Base-by-base conservation (phyloP, 78 protist genomes). In the Dictyostelium firmibasis region DNA sequence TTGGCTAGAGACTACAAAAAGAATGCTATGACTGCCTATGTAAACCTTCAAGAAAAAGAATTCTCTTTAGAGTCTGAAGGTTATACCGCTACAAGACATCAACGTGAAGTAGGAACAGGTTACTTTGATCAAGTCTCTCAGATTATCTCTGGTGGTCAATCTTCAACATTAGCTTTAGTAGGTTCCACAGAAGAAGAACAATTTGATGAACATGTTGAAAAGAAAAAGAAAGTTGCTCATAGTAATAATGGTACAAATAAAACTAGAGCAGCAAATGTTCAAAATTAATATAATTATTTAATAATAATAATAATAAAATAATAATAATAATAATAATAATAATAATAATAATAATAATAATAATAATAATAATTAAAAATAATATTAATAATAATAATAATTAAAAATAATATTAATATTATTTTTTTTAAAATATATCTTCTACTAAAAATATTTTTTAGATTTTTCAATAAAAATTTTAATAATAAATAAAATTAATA, bases 151-250 rank as follows among this genome's bases (percentile, higher is more conserved):
- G 92, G 92, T 70, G 96, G 96, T 74, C 86, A 93, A 82, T 83
- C 92, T 20, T 85, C 92, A 14, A 93, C 96, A 9, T 67, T 93
- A 2, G 96, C 96, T 25, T 27, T 93, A 23, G 91, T 85, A 1
- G 93, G 92, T 81, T 85, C 93, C 8, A 86, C 92, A 13, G 92
- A 85, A 78, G 92, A 93, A 78, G 92, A 93, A 57, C 96, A 93
- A 85, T 93, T 93, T 77, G 92, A 89, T 31, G 72, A 85, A 20
- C 81, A 70, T 14, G 10, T 43, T 47, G 74, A 70, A 38, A 86
- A 86, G 36, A 86, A 86, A 60, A 86, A 86, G 38, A 75, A 86
- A 25, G 8, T 41, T 7, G 35, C 31, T 10, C 70, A 86, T 35
- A n/a, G 14, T 53, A 11, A 18, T 14, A 31, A 67, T 8, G 41